Conservation (phyloP, 352 stramenopile species). For the Pythium brachiatum region DNA sequence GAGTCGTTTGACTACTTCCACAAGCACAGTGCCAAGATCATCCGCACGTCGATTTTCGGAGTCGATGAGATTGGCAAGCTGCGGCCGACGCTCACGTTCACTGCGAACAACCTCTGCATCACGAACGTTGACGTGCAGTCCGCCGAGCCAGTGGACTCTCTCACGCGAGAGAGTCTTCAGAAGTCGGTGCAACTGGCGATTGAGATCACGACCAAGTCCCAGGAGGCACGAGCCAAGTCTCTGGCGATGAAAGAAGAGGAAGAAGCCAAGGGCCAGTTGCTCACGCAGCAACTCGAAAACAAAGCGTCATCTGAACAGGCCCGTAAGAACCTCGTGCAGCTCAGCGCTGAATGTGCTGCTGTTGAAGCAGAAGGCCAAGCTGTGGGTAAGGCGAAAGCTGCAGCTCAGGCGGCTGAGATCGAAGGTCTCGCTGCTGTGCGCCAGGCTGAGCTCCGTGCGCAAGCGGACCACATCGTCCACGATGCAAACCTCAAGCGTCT, state of each 20-base stretch:
- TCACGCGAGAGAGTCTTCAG: slow-evolving; percentile 73
- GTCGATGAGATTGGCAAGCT: slow-evolving; percentile 55
- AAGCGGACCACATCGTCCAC: slow-evolving; percentile 72
- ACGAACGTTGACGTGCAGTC: slow-evolving; percentile 85
- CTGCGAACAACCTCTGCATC: slow-evolving; percentile 74
- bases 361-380: slow-evolving; percentile 65
- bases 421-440: slow-evolving; percentile 65
- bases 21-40: slow-evolving; percentile 80
- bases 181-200: slow-evolving; percentile 84
- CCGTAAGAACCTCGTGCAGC: slow-evolving; percentile 72
- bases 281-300: slow-evolving; percentile 80
- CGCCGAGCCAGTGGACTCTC: slow-evolving; percentile 66
- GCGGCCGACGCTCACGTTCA: slow-evolving; percentile 55
- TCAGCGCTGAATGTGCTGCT: slow-evolving; percentile 66
- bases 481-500: slow-evolving; percentile 49
- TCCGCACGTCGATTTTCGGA: slow-evolving; percentile 76
- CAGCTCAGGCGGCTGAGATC: slow-evolving; percentile 68
- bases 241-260: slow-evolving; percentile 82
- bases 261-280: slow-evolving; percentile 64
- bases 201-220: slow-evolving; percentile 83
- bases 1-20: slow-evolving; percentile 82
- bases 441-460: slow-evolving; percentile 59
- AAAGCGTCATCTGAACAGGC: slow-evolving; percentile 67
- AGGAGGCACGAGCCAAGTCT: slow-evolving; percentile 74
- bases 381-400: slow-evolving; percentile 56